Percentiles rank a stretch among this genome's conserved stretches.
Evolutionary conservation across 192 early-diverging fungal species (phyloP).

Genomic region (Obelidium mucronatum): DNA sequence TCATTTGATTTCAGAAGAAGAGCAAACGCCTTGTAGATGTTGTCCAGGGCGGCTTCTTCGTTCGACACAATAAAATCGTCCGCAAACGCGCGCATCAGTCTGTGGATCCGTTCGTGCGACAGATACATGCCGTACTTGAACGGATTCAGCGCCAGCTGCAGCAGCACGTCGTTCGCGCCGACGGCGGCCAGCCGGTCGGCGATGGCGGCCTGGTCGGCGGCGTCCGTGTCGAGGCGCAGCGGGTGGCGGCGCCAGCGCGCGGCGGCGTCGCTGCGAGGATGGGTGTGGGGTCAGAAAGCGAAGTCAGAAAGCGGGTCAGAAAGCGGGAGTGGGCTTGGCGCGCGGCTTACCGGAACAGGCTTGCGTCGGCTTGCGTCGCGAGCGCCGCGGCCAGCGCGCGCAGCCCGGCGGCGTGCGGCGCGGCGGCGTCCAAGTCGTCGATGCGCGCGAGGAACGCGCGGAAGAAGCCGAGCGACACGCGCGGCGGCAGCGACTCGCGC

Average conservation of each 20-base stretch:
- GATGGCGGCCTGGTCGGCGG: not conserved
- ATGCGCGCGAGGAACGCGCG: not conserved
- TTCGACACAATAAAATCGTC: not conserved
- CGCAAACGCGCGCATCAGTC: slow-evolving; percentile 15
- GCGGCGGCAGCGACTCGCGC: slow-evolving; percentile 14
- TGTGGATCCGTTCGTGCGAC: not conserved
- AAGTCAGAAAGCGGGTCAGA: not conserved
- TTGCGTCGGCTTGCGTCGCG: not conserved
- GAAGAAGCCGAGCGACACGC: slow-evolving; percentile 27
- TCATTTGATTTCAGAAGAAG: slow-evolving; percentile 45
- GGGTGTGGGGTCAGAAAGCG: too few species aligned
- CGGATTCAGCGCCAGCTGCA: slow-evolving; percentile 21
- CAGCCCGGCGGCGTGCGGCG: not conserved
- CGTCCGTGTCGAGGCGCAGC: not conserved
- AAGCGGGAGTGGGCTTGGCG: not conserved
- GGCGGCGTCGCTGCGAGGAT: slow-evolving; percentile 23
- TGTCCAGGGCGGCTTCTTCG: slow-evolving; percentile 37
- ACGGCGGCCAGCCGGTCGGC: not conserved
- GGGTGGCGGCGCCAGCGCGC: slow-evolving; percentile 15
- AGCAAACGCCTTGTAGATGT: slow-evolving; percentile 55
- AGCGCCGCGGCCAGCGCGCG: not conserved
- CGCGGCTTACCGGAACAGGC: not conserved
- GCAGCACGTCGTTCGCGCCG: not conserved
- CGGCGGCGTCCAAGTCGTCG: slow-evolving; percentile 2
- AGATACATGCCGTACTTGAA: slow-evolving; percentile 28